Percentiles rank a stretch among this genome's conserved stretches.
Evolutionary conservation across 495 filamentous ascomycete genomes (phyloP).

Genomic region (Tuber aestivum): DNA sequence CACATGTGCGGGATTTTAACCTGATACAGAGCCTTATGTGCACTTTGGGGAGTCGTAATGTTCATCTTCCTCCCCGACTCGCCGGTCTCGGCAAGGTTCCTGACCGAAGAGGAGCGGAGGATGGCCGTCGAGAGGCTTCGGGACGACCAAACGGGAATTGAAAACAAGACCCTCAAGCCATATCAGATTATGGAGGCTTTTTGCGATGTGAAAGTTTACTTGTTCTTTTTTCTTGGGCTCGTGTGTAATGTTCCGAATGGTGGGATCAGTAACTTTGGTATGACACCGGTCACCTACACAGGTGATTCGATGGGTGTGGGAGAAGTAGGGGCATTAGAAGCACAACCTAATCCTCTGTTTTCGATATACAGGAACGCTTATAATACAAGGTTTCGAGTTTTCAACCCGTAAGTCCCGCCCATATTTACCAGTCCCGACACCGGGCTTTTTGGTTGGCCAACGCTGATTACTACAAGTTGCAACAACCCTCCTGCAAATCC

Average conservation of each 20-base stretch:
- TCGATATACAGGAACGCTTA: slow-evolving; percentile 44
- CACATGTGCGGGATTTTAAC: slow-evolving; percentile 1
- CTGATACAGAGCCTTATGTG: slow-evolving; percentile 39
- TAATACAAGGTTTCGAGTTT: slow-evolving; percentile 60
- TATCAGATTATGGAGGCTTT: slow-evolving; percentile 55
- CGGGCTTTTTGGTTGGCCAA: background rate
- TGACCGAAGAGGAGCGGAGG: slow-evolving; percentile 53
- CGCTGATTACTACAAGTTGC: slow-evolving; percentile 29
- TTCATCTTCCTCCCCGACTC: slow-evolving; percentile 59
- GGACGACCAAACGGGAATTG: slow-evolving; percentile 60
- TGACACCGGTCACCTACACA: background rate
- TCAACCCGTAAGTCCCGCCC: slow-evolving; percentile 43
- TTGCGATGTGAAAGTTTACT: slow-evolving; percentile 57
- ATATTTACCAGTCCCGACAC: background rate
- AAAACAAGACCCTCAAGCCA: slow-evolving; percentile 57
- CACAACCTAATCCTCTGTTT: background rate
- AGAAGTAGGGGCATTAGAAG: background rate
- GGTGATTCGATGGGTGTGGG: background rate
- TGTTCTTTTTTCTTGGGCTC: slow-evolving; percentile 57
- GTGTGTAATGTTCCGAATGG: slow-evolving; percentile 54
- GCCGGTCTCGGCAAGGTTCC: slow-evolving; percentile 57
- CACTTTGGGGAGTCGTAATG: slow-evolving; percentile 46
- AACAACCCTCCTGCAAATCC: slow-evolving; percentile 54
- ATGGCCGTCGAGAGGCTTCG: slow-evolving; percentile 57
- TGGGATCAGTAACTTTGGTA: slow-evolving; percentile 57